These are phyloP conservation scores for Phialophora chinensis DNA, from an alignment of 2,329 filamentous ascomycete genomes.

Conservation along the genomic window DNA sequence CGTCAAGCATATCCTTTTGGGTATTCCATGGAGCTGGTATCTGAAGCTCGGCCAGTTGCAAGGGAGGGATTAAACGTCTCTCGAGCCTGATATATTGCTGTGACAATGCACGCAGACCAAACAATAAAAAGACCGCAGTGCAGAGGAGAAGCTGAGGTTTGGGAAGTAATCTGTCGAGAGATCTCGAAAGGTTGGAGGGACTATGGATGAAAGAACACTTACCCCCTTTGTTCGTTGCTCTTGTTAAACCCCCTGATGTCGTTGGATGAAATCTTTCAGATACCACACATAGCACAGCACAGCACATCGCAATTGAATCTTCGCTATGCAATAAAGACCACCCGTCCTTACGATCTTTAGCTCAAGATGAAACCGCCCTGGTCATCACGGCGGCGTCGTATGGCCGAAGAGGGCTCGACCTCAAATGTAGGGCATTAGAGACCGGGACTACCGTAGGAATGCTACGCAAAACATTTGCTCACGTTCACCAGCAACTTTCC, in stretches of 20 bases:
- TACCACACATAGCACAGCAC: conserved; percentile 17
- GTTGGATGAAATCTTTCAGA: conserved; percentile 15
- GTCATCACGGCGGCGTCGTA: background rate
- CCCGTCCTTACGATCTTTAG: background rate
- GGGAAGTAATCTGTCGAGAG: background rate
- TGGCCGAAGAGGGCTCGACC: background rate
- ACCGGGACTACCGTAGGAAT: background rate
- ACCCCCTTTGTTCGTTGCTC: background rate
- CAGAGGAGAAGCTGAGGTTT: background rate
- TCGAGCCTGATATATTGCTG: too few species aligned
- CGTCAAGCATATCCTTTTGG: conserved; percentile 9
- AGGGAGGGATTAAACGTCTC: background rate
- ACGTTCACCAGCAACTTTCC: background rate
- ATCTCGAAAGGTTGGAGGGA: background rate
- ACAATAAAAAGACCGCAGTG: background rate
- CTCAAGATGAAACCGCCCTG: background rate
- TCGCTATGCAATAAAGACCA: background rate
- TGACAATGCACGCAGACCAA: background rate
- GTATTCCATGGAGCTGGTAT: conserved; percentile 13
- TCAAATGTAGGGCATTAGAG: background rate
- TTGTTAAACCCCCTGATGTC: conserved; percentile 4
- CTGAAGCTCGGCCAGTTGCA: background rate
- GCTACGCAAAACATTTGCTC: background rate
- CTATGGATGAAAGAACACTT: conserved; percentile 1
- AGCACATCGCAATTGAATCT: background rate